Evolutionary conservation across 1,284 basidiomycete species (phyloP), one percentile per base, ranked within the genome.

Genomic region (Ceratobasidium sp.): DNA sequence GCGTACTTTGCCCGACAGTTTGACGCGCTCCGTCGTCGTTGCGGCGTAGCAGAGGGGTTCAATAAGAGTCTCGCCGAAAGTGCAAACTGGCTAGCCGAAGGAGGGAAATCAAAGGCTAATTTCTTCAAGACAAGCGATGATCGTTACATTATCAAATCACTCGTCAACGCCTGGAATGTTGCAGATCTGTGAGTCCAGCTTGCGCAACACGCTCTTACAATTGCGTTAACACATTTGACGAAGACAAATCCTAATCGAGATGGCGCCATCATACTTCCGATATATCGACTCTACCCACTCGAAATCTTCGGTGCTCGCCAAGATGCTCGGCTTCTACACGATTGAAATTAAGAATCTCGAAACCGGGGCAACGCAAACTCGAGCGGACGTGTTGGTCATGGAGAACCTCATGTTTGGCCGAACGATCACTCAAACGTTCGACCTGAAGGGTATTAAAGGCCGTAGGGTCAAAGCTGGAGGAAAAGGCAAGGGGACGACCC

Each of bases 91-190:
- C 85, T 87, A 2, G 93, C 93, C 0, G 90, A 92, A 60, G 86
- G 86, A 6, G 86, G 85, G 1, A 86, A 86, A 80, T 84, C 82
- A 28, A 80, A 79, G 82, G 90, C 91, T 4, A 91, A 92, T 80
- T 95, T 95, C 82, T 94, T 93, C 91, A 93, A 92, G 87, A 94
- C 93, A 60, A 83, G 85, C 20, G 94, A 95, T 83, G 90, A 93
- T 81, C 87, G 90, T 78, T 94, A 92, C 83, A 91, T 95, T 81
- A 92, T 95, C 86, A 95, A 95, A 88, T 93, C 93, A 15, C 85
- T 95, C 76, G 91, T 95, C 6, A 91, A 93, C 84, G 93, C 93
- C 13, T 95, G 93, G 93, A 94, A 94, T 83, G 93, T 94, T 51
- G 92, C 92, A 9, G 94, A 95, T 84, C 84, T 93, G 93, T 94